phyloP scores from a whole-genome alignment of 2,329 filamentous ascomycete species.

The Diaporthe destruens region DNA sequence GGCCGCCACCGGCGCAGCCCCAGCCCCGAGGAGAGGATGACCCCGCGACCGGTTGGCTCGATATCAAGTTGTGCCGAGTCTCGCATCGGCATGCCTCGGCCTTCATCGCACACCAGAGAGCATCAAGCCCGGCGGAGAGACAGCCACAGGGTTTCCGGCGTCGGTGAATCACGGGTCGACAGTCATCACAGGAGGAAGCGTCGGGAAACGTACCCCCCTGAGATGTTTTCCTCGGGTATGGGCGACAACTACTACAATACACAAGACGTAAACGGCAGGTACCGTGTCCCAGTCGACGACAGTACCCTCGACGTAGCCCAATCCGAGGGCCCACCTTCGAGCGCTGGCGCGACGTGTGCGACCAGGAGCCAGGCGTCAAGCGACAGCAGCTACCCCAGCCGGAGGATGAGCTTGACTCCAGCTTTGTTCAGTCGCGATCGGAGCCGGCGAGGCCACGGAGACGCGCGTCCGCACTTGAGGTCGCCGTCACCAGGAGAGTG shows the following conservation, averaged over 20 bases:
- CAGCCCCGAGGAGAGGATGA: constrained; percentile 5
- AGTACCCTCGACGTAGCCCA: constrained; percentile 4
- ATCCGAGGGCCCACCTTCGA: constrained; percentile 15
- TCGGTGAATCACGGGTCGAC: constrained; percentile 10
- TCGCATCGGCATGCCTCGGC: constrained; percentile 12
- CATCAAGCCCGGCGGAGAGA: neutral
- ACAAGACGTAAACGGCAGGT: constrained; percentile 5
- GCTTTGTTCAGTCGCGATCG: neutral
- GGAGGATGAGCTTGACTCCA: neutral
- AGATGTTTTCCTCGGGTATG: neutral
- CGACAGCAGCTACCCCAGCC: neutral
- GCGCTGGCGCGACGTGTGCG: constrained; percentile 38
- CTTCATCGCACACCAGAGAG: neutral
- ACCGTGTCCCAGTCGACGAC: neutral
- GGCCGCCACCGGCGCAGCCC: constrained; percentile 3
- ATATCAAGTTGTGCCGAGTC: constrained; percentile 6
- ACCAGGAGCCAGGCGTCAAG: constrained; percentile 35
- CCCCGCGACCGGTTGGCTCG: neutral
- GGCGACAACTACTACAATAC: constrained; percentile 12
- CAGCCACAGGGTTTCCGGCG: neutral
- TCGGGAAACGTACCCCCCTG: neutral
- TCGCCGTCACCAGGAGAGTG: neutral
- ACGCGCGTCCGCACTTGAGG: neutral
- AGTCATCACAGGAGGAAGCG: neutral
- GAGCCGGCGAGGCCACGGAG: neutral